Evolutionary conservation across 345 rosid genomes (phyloP).

Genomic region (Mallotus nudiflorus): DNA sequence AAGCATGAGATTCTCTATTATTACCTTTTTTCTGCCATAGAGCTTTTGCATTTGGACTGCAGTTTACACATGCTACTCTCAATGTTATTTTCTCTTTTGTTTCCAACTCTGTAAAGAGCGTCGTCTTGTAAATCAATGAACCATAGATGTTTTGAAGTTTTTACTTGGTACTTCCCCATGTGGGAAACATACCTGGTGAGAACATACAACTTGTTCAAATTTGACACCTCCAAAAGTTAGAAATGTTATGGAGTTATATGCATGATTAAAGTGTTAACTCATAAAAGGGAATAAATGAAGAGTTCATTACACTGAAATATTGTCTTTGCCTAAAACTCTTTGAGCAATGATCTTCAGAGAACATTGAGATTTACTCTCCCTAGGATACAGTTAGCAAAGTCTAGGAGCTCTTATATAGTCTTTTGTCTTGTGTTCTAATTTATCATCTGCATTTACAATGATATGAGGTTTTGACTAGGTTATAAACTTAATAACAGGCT

Average conservation of each 20-base stretch:
- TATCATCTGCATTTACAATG: constrained; percentile 3
- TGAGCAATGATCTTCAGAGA: not conserved
- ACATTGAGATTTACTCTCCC: not conserved
- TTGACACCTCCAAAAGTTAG: not conserved
- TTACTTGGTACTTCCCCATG: not conserved
- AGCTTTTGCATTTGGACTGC: not conserved
- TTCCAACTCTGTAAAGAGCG: not conserved
- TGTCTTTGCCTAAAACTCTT: not conserved
- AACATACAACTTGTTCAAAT: not conserved
- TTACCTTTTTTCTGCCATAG: not conserved
- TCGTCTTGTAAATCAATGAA: not conserved
- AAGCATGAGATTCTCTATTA: not conserved
- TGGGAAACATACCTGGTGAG: not conserved
- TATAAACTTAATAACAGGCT: constrained; percentile 50
- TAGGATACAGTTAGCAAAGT: not conserved
- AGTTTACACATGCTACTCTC: not conserved
- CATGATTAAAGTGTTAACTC: no score
- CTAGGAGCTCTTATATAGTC: not conserved
- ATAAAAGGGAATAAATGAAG: no score
- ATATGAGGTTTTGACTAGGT: constrained; percentile 47
- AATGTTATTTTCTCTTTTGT: no score
- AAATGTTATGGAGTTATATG: not conserved
- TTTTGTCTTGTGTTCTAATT: not conserved
- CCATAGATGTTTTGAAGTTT: not conserved
- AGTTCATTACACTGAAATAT: not conserved